A percentile compares a stretch with the other conserved stretches of the same genome.
Evolutionary conservation across 1,284 basidiomycete genomes (phyloP).

Genomic region (Puccinia hordei): DNA sequence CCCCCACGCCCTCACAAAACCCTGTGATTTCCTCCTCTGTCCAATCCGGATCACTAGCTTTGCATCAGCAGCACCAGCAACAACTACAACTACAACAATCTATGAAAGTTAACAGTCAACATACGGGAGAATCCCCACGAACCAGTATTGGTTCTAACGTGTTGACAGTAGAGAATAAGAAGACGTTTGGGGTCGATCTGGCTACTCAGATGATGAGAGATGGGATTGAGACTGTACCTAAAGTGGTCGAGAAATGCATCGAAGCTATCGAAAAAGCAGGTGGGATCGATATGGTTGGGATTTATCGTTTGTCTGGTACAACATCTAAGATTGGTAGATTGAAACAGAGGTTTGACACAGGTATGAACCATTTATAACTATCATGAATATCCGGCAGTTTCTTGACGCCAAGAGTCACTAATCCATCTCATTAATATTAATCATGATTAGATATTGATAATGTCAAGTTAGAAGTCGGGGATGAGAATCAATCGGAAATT

Average conservation of each 20-base stretch:
- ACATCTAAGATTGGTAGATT: slow-evolving; percentile 82
- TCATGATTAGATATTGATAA: slow-evolving; percentile 72
- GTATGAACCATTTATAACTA: slow-evolving; percentile 62
- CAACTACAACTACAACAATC: slow-evolving; percentile 7
- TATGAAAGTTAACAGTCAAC: slow-evolving; percentile 24
- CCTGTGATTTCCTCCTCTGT: slow-evolving; percentile 1
- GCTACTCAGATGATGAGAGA: slow-evolving; percentile 80
- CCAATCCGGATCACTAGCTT: slow-evolving; percentile 18
- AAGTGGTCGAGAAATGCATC: slow-evolving; percentile 84
- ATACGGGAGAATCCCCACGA: slow-evolving; percentile 14
- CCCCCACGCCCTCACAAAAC: slow-evolving; percentile 54
- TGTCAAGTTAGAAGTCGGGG: slow-evolving; percentile 74
- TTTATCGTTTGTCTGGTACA: slow-evolving; percentile 91
- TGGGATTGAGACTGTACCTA: slow-evolving; percentile 85
- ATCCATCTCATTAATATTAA: slow-evolving; percentile 44
- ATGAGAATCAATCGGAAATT: slow-evolving; percentile 89
- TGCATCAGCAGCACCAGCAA: slow-evolving; percentile 14
- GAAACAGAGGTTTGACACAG: slow-evolving; percentile 81
- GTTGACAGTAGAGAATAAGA: slow-evolving; percentile 58
- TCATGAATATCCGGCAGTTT: background rate
- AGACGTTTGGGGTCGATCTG: slow-evolving; percentile 87
- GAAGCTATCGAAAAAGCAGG: slow-evolving; percentile 85
- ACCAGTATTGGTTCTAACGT: slow-evolving; percentile 9
- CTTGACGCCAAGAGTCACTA: slow-evolving; percentile 13
- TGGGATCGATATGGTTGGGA: slow-evolving; percentile 78